A percentile compares a stretch with the other conserved stretches of the same genome.
These are phyloP conservation scores for Xylaria multiplex DNA, from an alignment of 2,329 filamentous ascomycete genomes.

Conservation along the genomic window DNA sequence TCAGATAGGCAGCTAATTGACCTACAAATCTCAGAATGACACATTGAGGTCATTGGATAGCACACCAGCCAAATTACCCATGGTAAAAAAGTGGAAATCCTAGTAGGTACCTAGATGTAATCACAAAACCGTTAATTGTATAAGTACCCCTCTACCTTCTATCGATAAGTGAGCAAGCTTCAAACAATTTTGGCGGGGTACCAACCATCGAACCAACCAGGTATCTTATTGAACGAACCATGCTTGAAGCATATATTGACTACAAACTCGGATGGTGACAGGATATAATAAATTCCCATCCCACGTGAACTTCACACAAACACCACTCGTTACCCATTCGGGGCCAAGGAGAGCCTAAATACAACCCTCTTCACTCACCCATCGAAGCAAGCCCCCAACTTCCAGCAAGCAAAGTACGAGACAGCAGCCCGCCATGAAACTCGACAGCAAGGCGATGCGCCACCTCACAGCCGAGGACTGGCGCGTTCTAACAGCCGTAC, in stretches of 20 bases:
- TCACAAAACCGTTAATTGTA: background rate
- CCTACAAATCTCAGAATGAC: too few species aligned
- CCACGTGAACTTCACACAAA: background rate
- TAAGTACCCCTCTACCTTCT: conserved; percentile 14
- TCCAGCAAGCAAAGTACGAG: background rate
- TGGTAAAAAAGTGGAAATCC: too few species aligned
- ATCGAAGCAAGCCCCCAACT: background rate
- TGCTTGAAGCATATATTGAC: background rate
- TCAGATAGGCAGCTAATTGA: too few species aligned
- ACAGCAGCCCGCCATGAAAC: conserved; percentile 74
- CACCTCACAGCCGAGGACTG: conserved; percentile 94
- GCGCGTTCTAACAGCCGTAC: conserved; percentile 90
- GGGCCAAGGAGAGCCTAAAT: background rate
- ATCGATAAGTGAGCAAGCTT: conserved; percentile 29
- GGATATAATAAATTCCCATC: too few species aligned
- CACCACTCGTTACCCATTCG: background rate
- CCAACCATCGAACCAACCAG: background rate
- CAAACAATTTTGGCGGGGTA: conserved; percentile 38
- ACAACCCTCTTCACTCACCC: background rate
- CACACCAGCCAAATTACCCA: too few species aligned
- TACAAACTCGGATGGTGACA: too few species aligned
- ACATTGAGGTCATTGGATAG: too few species aligned
- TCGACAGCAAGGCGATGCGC: conserved; percentile 92
- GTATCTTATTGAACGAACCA: background rate
- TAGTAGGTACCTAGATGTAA: too few species aligned